Conservation (phyloP, 495 filamentous ascomycete species). For the Trichocladium antarcticum region DNA sequence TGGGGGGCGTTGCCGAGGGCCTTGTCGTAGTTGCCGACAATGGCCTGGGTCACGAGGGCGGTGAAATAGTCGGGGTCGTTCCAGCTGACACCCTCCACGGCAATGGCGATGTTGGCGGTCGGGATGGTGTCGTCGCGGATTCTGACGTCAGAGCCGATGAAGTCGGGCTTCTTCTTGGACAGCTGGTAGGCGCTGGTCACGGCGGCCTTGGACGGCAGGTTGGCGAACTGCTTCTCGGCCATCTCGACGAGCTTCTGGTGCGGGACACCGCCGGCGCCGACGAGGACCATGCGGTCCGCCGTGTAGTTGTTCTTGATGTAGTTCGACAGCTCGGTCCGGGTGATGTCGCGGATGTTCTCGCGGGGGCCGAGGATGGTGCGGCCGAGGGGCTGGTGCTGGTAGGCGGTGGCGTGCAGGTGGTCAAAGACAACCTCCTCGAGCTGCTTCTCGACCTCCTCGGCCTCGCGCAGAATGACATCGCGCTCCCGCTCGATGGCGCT, state of each 20-base stretch:
- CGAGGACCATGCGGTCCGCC: slow-evolving; percentile 97
- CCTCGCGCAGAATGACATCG: slow-evolving; percentile 95
- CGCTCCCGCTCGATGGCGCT: slow-evolving; percentile 91
- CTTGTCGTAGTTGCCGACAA: slow-evolving; percentile 99
- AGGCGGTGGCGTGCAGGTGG: slow-evolving; percentile 96
- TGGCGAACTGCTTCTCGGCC: slow-evolving; percentile 89
- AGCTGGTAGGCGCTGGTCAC: slow-evolving; percentile 57
- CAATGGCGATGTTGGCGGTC: slow-evolving; percentile 94
- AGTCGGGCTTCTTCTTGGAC: slow-evolving; percentile 81
- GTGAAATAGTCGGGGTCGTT: slow-evolving; percentile 99
- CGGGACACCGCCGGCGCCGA: slow-evolving; percentile 86
- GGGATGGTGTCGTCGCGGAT: slow-evolving; percentile 93
- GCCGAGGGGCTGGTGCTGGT: slow-evolving; percentile 88
- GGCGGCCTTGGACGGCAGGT: slow-evolving; percentile 57
- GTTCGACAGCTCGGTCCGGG: slow-evolving; percentile 72
- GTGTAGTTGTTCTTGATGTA: slow-evolving; percentile 99
- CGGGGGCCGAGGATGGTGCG: slow-evolving; percentile 95
- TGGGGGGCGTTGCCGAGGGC: slow-evolving; percentile 94
- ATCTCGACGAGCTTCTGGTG: slow-evolving; percentile 89
- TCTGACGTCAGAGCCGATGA: slow-evolving; percentile 89
- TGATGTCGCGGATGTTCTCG: slow-evolving; percentile 96
- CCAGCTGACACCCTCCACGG: slow-evolving; percentile 99
- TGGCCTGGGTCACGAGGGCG: slow-evolving; percentile 90
- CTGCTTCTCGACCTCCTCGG: slow-evolving; percentile 99
- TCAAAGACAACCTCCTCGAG: slow-evolving; percentile 99